phyloP scores from a whole-genome alignment of 805 yeast species.

The Myxozyma mucilagina region DNA sequence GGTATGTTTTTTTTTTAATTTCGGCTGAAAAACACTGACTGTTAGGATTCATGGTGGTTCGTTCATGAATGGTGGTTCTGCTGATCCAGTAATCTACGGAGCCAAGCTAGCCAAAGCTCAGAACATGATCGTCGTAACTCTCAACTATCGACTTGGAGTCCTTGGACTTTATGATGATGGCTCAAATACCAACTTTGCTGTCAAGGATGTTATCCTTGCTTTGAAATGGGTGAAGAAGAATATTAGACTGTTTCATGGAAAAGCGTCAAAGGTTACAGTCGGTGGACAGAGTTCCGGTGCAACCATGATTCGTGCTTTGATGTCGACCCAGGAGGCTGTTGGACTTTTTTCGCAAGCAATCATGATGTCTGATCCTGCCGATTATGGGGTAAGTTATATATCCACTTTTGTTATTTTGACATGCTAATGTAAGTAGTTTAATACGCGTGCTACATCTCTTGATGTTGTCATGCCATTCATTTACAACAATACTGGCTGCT shows the following conservation, averaged over 20 bases:
- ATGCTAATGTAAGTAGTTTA: conserved; percentile 5
- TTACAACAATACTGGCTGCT: conserved; percentile 19
- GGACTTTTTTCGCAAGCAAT: conserved; percentile 22
- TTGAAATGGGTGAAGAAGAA: conserved; percentile 40
- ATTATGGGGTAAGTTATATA: conserved; percentile 22
- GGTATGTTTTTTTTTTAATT: background rate
- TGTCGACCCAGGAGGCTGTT: conserved; percentile 16
- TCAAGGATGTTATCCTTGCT: conserved; percentile 33
- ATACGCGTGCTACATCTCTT: conserved; percentile 18
- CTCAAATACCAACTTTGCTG: conserved; percentile 24
- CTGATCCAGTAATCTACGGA: conserved; percentile 37
- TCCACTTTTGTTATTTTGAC: too few relatives aligned
- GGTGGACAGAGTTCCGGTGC: conserved; percentile 44
- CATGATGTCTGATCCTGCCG: conserved; percentile 31
- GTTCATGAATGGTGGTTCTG: conserved; percentile 37
- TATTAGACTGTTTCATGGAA: conserved; percentile 39
- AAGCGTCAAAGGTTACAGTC: conserved; percentile 39
- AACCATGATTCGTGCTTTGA: conserved; percentile 23
- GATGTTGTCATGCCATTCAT: conserved; percentile 11
- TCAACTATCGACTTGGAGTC: conserved; percentile 31
- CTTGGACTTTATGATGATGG: conserved; percentile 33
- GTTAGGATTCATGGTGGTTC: conserved; percentile 46
- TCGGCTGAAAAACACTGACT: conserved; percentile 35
- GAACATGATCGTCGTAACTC: conserved; percentile 33
- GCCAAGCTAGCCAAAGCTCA: conserved; percentile 31